These are phyloP conservation scores for Cymodocea nodosa DNA, from an alignment of 116 monocot genomes.

Conservation along the genomic window DNA sequence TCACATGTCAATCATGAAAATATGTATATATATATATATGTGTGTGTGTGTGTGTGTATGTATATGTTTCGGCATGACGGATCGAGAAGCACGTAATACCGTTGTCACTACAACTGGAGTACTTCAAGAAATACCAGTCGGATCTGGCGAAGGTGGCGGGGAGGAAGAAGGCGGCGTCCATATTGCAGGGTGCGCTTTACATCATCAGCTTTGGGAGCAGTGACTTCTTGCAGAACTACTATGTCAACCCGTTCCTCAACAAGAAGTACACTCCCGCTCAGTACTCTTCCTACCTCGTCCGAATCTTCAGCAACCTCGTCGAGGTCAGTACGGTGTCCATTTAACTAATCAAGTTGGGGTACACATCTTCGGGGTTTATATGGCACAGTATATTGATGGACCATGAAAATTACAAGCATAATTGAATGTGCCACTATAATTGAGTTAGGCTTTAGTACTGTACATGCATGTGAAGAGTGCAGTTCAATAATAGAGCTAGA, in stretches of 20 bases:
- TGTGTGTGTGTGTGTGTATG: no score
- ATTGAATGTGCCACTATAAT: no score
- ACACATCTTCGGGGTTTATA: no score
- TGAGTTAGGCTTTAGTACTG: no score
- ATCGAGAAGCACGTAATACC: slow-evolving; percentile 51
- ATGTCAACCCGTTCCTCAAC: slow-evolving; percentile 62
- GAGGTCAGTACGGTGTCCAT: slow-evolving; percentile 13
- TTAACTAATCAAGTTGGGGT: no score
- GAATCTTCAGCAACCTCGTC: slow-evolving; percentile 47
- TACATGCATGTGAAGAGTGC: neutral
- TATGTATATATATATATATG: no score
- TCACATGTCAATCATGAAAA: no score
- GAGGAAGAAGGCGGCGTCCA: slow-evolving; percentile 33
- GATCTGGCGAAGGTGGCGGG: slow-evolving; percentile 55
- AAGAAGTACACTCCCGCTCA: slow-evolving; percentile 48
- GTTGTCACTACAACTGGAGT: slow-evolving; percentile 52
- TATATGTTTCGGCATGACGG: no score
- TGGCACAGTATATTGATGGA: no score
- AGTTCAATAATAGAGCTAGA: no score
- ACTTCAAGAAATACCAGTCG: slow-evolving; percentile 74
- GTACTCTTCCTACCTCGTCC: slow-evolving; percentile 42
- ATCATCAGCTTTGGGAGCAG: slow-evolving; percentile 54
- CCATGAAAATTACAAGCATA: no score
- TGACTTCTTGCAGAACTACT: slow-evolving; percentile 87
- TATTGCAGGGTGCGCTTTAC: slow-evolving; percentile 53